phyloP scores from a whole-genome alignment of 78 protist species.

The Dictyostelium brefeldianum region DNA sequence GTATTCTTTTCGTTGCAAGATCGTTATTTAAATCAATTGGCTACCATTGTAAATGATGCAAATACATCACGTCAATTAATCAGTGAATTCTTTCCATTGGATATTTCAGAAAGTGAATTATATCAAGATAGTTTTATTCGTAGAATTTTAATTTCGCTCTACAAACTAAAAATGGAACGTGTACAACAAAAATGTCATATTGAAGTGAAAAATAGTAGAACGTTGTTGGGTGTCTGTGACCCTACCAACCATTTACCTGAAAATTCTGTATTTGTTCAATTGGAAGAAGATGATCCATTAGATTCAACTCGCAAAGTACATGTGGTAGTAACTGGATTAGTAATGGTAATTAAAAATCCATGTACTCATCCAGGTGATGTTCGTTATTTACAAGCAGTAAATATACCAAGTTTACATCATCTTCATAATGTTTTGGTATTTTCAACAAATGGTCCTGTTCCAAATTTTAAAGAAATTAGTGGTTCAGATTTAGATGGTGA shows the following conservation, averaged over 20 bases:
- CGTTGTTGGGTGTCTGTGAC: slow-evolving; percentile 66
- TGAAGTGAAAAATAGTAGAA: neutral
- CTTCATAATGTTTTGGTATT: slow-evolving; percentile 55
- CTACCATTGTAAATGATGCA: slow-evolving; percentile 4
- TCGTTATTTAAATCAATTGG: neutral
- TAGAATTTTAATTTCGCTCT: neutral
- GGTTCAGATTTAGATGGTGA: slow-evolving; percentile 89
- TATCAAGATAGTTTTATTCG: slow-evolving; percentile 18
- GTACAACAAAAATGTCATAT: neutral
- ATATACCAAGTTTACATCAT: neutral
- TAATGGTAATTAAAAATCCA: slow-evolving; percentile 75
- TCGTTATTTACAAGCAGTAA: slow-evolving; percentile 29
- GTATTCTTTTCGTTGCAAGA: slow-evolving; percentile 21
- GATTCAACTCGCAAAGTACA: neutral
- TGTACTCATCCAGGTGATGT: slow-evolving; percentile 88
- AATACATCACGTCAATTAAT: neutral
- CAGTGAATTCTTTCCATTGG: neutral
- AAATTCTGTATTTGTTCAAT: slow-evolving; percentile 33
- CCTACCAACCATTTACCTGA: slow-evolving; percentile 14
- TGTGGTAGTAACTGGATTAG: neutral
- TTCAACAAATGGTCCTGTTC: slow-evolving; percentile 52
- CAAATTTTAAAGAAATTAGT: slow-evolving; percentile 44
- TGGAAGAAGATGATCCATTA: slow-evolving; percentile 2
- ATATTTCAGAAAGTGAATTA: slow-evolving; percentile 11
- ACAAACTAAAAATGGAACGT: neutral